Evolutionary conservation across 139 green algal genomes (phyloP).

Genomic region (Closterium sp.): DNA sequence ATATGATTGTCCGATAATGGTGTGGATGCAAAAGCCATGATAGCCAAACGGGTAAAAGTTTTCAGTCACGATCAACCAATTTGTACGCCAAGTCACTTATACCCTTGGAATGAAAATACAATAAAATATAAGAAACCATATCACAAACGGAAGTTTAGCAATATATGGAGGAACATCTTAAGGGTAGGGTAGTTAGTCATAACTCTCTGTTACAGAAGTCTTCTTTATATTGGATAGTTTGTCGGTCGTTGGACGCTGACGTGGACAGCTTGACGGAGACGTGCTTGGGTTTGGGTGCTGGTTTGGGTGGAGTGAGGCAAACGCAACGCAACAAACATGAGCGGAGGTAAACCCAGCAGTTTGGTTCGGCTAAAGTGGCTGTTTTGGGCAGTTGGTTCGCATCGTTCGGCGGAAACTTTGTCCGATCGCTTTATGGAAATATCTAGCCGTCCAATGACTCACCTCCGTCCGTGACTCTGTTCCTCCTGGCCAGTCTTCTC

Average conservation of each 20-base stretch:
- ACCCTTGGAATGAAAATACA: too few relatives aligned
- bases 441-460: background rate
- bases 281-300: background rate
- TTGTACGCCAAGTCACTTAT: too few relatives aligned
- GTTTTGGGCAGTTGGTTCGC: background rate
- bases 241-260: background rate
- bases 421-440: background rate
- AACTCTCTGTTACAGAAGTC: too few relatives aligned
- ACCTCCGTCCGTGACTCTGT: background rate
- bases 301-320: background rate
- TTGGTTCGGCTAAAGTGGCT: background rate
- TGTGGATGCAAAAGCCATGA: too few relatives aligned
- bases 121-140: too few relatives aligned
- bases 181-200: too few relatives aligned
- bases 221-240: too few relatives aligned
- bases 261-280: background rate
- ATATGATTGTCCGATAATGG: too few relatives aligned
- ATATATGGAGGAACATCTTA: too few relatives aligned
- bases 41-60: too few relatives aligned
- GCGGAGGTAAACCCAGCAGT: background rate
- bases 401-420: background rate
- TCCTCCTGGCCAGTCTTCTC: background rate
- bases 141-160: too few relatives aligned
- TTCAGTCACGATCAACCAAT: too few relatives aligned
- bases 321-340: background rate